These are phyloP conservation scores for Vicia villosa DNA, from an alignment of 306 rosid genomes.

Conservation along the genomic window DNA sequence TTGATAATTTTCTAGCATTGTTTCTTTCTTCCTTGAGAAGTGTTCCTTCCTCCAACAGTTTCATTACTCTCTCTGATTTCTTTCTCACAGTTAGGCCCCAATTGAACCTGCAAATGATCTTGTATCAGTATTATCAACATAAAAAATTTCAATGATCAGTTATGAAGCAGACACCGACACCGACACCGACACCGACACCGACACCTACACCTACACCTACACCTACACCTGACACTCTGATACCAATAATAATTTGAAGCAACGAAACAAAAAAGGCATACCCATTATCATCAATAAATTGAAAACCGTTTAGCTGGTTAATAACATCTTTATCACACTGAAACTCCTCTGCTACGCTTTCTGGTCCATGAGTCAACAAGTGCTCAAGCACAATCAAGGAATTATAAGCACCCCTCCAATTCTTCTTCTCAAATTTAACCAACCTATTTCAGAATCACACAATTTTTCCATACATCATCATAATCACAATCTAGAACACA, in stretches of 20 bases:
- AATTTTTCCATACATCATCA: slow-evolving; percentile 3
- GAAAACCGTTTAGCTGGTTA: slow-evolving; percentile 62
- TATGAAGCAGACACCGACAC: too few species aligned
- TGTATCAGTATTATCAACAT: too few species aligned
- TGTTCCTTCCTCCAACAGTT: slow-evolving; percentile 58
- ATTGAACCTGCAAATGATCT: slow-evolving; percentile 63
- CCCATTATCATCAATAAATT: slow-evolving; percentile 75
- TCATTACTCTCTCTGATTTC: slow-evolving; percentile 70
- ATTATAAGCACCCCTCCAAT: slow-evolving; percentile 85
- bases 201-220: too few species aligned
- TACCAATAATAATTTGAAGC: too few species aligned
- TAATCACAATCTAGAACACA: background rate
- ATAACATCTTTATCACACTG: slow-evolving; percentile 66
- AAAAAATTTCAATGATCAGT: too few species aligned
- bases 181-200: too few species aligned
- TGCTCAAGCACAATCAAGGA: slow-evolving; percentile 74
- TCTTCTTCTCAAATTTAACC: slow-evolving; percentile 70
- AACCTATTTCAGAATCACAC: slow-evolving; percentile 50
- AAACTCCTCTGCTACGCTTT: slow-evolving; percentile 79
- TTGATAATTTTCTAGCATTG: slow-evolving; percentile 68
- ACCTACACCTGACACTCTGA: too few species aligned
- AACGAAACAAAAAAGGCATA: slow-evolving; percentile 23
- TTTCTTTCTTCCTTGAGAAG: slow-evolving; percentile 83
- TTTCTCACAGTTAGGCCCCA: slow-evolving; percentile 91
- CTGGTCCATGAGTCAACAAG: slow-evolving; percentile 92